These are phyloP conservation scores for Penicillium hesseltinei DNA, from an alignment of 2,329 filamentous ascomycete genomes.

Conservation along the genomic window DNA sequence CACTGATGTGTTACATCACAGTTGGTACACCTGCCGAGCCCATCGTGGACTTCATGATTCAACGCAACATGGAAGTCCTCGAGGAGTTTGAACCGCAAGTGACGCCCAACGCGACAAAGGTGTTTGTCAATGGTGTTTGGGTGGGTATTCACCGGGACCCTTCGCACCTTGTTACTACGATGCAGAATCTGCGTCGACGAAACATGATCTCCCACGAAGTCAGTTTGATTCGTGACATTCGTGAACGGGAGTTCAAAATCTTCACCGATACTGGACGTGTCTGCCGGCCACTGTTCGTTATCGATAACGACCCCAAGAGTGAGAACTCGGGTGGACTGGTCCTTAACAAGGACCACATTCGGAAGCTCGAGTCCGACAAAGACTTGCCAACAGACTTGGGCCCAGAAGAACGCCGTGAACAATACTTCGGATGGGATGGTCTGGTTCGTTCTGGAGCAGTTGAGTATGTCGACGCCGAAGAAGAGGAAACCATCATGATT, in stretches of 20 bases:
- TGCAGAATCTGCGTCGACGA: constrained; percentile 73
- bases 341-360: constrained; percentile 79
- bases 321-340: constrained; percentile 73
- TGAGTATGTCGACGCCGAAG: constrained; percentile 95
- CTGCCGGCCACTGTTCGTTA: constrained; percentile 88
- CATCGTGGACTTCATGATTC: constrained; percentile 92
- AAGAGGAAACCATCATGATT: constrained; percentile 99
- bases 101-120: constrained; percentile 91
- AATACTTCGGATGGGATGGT: constrained; percentile 83
- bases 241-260: constrained; percentile 96
- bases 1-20: constrained; percentile 97
- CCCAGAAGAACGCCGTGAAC: constrained; percentile 56
- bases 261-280: constrained; percentile 96
- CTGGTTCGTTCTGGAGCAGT: constrained; percentile 81
- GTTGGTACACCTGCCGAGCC: constrained; percentile 89
- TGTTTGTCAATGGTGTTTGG: constrained; percentile 98
- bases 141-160: constrained; percentile 92
- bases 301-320: constrained; percentile 79
- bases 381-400: constrained; percentile 61
- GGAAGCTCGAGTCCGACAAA: constrained; percentile 71
- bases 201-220: constrained; percentile 88
- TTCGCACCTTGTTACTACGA: constrained; percentile 74
- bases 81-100: constrained; percentile 88
- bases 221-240: constrained; percentile 91
- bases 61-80: constrained; percentile 90